Percentiles rank a stretch among this genome's conserved stretches.
phyloP scores from a whole-genome alignment of 2,329 filamentous ascomycete species.

The Phialocephala subalpina region DNA sequence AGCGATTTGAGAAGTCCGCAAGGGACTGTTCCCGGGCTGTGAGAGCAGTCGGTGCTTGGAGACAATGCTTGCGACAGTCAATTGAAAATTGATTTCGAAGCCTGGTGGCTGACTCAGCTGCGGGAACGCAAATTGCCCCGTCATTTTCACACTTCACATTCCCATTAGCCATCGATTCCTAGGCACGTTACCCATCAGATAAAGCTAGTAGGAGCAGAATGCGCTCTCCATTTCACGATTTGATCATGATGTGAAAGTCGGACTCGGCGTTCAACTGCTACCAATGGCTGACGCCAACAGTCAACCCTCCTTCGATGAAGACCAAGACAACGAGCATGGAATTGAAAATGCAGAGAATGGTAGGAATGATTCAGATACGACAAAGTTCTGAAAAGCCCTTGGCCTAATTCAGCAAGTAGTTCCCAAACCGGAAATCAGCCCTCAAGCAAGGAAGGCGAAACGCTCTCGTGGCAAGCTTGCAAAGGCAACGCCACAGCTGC shows the following conservation, averaged over 20 bases:
- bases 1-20: slow-evolving; percentile 1
- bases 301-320: slow-evolving; percentile 9
- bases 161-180: slow-evolving; percentile 4
- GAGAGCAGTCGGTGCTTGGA: slow-evolving; percentile 5
- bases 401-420: slow-evolving; percentile 12
- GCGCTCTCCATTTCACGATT: slow-evolving; percentile 8
- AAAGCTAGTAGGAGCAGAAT: slow-evolving; percentile 4
- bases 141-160: slow-evolving; percentile 11
- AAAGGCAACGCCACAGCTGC: slow-evolving; percentile 11
- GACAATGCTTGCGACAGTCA: slow-evolving; percentile 6
- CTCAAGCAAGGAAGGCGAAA: slow-evolving; percentile 6
- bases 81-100: slow-evolving; percentile 13
- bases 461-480: slow-evolving; percentile 7
- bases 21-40: slow-evolving; percentile 9
- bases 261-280: slow-evolving; percentile 11
- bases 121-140: slow-evolving; percentile 4
- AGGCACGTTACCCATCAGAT: slow-evolving; percentile 9
- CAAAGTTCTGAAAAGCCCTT: slow-evolving; percentile 6
- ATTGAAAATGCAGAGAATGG: slow-evolving; percentile 11
- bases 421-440: slow-evolving; percentile 10
- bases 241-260: slow-evolving; percentile 9
- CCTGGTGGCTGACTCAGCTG: background rate
- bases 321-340: slow-evolving; percentile 9
- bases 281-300: slow-evolving; percentile 7
- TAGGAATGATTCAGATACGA: slow-evolving; percentile 11